A percentile compares a stretch with the other conserved stretches of the same genome.
Evolutionary conservation across 179 eudicot genomes (phyloP).

Genomic region (Drosera spatulata): DNA sequence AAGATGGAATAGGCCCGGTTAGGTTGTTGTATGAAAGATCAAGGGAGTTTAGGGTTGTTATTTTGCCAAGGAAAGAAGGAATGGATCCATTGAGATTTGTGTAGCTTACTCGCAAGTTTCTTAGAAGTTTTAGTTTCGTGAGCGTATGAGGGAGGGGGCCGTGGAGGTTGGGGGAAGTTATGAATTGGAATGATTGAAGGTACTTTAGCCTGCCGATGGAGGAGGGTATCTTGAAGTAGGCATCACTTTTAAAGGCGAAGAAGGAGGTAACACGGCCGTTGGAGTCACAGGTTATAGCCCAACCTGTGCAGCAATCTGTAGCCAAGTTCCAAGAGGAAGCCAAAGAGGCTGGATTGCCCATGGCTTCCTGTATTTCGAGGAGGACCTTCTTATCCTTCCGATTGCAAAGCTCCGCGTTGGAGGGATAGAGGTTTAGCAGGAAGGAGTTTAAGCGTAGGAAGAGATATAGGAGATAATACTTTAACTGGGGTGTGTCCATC

Average conservation of each 20-base stretch:
- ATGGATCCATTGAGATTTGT: neutral
- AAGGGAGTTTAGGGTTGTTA: neutral
- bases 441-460: too few relatives aligned
- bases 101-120: neutral
- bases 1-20: neutral
- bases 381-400: neutral
- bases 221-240: neutral
- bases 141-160: neutral
- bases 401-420: neutral
- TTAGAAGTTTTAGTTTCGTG: neutral
- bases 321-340: slow-evolving; percentile 4
- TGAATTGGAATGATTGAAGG: neutral
- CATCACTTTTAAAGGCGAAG: neutral
- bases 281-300: neutral
- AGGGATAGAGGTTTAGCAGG: too few relatives aligned
- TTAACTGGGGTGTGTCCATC: too few relatives aligned
- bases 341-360: neutral
- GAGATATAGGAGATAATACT: too few relatives aligned
- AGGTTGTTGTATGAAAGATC: neutral
- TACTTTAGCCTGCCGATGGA: neutral
- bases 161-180: neutral
- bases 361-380: slow-evolving; percentile 1
- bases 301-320: neutral
- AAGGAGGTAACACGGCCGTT: neutral
- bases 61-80: neutral